phyloP scores from a whole-genome alignment of 2,329 filamentous ascomycete genomes.

The Xenoacremonium recifei region DNA sequence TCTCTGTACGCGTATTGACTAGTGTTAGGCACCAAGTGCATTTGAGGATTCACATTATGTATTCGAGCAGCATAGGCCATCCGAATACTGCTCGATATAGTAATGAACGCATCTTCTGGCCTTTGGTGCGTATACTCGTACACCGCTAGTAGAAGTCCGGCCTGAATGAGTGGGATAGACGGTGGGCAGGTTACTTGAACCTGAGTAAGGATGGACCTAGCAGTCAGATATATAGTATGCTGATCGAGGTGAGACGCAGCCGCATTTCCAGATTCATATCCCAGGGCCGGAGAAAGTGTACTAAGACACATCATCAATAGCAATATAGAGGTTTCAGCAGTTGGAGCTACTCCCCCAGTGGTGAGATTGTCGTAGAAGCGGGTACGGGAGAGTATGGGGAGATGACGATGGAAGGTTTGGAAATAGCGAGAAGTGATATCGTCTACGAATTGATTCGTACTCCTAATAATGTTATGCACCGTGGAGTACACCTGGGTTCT shows the following conservation, averaged over 20 bases:
- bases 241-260: background rate
- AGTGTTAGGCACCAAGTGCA: background rate
- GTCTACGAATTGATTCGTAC: conserved; percentile 1
- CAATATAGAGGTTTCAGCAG: conserved; percentile 1
- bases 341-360: background rate
- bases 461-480: background rate
- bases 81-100: background rate
- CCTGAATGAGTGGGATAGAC: conserved; percentile 1
- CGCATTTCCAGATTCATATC: background rate
- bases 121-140: conserved; percentile 2
- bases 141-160: conserved; percentile 2
- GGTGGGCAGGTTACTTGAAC: background rate
- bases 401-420: background rate
- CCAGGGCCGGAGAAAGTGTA: background rate
- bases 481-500: conserved; percentile 1
- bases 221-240: background rate
- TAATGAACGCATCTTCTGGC: conserved; percentile 1
- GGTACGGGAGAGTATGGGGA: conserved; percentile 4
- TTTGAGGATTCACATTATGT: background rate
- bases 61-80: conserved; percentile 1
- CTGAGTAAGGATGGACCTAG: conserved; percentile 2
- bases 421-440: conserved; percentile 5
- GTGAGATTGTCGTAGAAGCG: conserved; percentile 1
- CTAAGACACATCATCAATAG: background rate
- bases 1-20: background rate